Evolutionary conservation across 352 stramenopile species (phyloP), one percentile per base, ranked within the genome.

Genomic region (Phytophthora tubulina): DNA sequence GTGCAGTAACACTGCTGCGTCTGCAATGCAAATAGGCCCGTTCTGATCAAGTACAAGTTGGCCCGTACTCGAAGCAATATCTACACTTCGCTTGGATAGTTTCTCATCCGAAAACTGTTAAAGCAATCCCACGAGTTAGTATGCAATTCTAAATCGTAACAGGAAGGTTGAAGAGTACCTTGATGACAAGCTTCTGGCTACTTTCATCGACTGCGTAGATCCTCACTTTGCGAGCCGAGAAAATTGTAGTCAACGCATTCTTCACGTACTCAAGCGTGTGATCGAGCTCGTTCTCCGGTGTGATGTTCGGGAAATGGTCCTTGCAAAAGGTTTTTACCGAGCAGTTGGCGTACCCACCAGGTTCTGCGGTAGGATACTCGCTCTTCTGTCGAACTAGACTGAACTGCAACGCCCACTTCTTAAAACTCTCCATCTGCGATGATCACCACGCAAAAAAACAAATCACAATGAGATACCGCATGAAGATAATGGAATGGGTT

Each of bases 271-370:
- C 87, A 3, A 93, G 75, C 3, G 86, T 92, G 52, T 93, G 85
- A 61, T 95, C 85, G 1, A 93, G 67, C 60, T 95, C 88, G 42
- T 92, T 90, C 49, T 95, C 88, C 0, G 88, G 88, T 13, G 82
- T 86, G 30, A 95, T 89, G 45, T 88, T 88, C 11, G 86, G 70
- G n/a, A 93, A 82, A 41, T 89, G 78, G 33, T 95, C 85, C 35
- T 92, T 91, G 75, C 81, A 91, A 61, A 92, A 95, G 2, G 84
- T 74, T 70, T 91, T 93, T 5, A 86, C 71, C 0, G 88, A 89
- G 69, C 72, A 83, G 27, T 82, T 88, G 0, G 88, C 83, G 32
- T 90, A 76, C 4, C 82, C 82, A 32, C 75, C 81, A 4, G 73
- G 59, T 7, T 79, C 67, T 4, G 75, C 57, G 11, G 73, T 78